phyloP scores from a whole-genome alignment of 2,329 filamentous ascomycete species.

The Aspergillus clavatus region DNA sequence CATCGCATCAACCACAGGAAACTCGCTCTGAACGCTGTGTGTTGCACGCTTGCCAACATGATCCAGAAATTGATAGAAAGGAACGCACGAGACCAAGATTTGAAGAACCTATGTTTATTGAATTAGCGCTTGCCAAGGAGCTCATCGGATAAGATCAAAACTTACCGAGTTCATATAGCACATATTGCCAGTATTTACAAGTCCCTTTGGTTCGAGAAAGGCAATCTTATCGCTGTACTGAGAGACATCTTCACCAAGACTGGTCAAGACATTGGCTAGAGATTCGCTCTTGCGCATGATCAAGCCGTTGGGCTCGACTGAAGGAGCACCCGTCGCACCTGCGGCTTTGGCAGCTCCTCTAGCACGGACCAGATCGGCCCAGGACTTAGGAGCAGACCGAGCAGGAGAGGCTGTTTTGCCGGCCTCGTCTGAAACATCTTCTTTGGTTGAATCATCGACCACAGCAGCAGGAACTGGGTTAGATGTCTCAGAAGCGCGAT shows the following conservation, averaged over 20 bases:
- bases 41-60: conserved; percentile 76
- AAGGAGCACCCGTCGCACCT: conserved; percentile 25
- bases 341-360: conserved; percentile 36
- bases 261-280: conserved; percentile 69
- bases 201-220: conserved; percentile 85
- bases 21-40: conserved; percentile 92
- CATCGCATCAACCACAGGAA: conserved; percentile 90
- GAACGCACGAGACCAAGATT: conserved; percentile 87
- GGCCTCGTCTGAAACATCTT: conserved; percentile 25
- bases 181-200: conserved; percentile 98
- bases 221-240: conserved; percentile 58
- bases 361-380: conserved; percentile 63
- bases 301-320: conserved; percentile 37
- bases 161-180: conserved; percentile 99
- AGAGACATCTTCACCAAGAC: conserved; percentile 63
- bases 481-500: conserved; percentile 31
- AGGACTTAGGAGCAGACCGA: conserved; percentile 56
- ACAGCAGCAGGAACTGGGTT: conserved; percentile 21
- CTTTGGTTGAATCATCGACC: conserved; percentile 7
- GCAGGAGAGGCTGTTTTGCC: conserved; percentile 38
- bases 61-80: conserved; percentile 91
- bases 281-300: conserved; percentile 53
- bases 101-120: conserved; percentile 67
- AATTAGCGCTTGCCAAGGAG: conserved; percentile 30
- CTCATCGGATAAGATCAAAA: conserved; percentile 12